These are phyloP conservation scores for Keqinozyma sinolaborantium DNA, from an alignment of 1,139 yeast genomes.

Conservation along the genomic window DNA sequence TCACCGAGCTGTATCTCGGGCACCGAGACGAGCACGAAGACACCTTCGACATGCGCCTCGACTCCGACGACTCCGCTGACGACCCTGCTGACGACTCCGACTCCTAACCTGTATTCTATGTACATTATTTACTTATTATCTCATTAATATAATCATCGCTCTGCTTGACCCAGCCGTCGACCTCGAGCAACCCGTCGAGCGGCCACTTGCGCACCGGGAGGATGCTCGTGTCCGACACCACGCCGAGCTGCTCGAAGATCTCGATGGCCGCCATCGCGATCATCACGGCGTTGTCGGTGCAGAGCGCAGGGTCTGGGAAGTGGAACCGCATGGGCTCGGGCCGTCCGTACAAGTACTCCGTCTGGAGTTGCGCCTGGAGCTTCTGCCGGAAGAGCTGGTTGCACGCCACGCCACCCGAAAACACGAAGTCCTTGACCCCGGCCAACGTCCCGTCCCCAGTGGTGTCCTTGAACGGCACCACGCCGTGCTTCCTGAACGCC, in stretches of 20 bases:
- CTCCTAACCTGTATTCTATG: constrained; percentile 1
- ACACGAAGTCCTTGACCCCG: constrained; percentile 57
- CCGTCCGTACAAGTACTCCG: constrained; percentile 2
- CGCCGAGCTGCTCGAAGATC: constrained; percentile 52
- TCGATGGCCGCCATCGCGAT: constrained; percentile 97
- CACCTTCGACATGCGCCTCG: constrained; percentile 16
- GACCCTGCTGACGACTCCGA: neutral
- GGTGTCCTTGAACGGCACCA: constrained; percentile 3
- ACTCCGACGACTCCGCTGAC: no score
- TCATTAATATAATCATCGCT: constrained; percentile 1
- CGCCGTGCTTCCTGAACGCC: constrained; percentile 40
- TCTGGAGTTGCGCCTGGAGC: constrained; percentile 36
- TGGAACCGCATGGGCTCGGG: constrained; percentile 27
- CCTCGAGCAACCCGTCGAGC: constrained; percentile 41
- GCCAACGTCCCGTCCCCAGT: constrained; percentile 31
- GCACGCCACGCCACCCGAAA: constrained; percentile 95
- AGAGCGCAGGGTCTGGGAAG: constrained; percentile 69
- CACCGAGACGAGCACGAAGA: constrained; percentile 36
- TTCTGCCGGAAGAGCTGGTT: constrained; percentile 55
- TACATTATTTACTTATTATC: constrained; percentile 5
- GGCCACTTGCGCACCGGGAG: constrained; percentile 79
- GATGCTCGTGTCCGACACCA: constrained; percentile 49
- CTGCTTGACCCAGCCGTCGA: constrained; percentile 48
- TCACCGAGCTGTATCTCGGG: constrained; percentile 53
- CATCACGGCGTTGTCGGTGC: constrained; percentile 97